Evolutionary conservation across 1,284 basidiomycete species (phyloP).

Genomic region (Moesziomyces parantarcticus): DNA sequence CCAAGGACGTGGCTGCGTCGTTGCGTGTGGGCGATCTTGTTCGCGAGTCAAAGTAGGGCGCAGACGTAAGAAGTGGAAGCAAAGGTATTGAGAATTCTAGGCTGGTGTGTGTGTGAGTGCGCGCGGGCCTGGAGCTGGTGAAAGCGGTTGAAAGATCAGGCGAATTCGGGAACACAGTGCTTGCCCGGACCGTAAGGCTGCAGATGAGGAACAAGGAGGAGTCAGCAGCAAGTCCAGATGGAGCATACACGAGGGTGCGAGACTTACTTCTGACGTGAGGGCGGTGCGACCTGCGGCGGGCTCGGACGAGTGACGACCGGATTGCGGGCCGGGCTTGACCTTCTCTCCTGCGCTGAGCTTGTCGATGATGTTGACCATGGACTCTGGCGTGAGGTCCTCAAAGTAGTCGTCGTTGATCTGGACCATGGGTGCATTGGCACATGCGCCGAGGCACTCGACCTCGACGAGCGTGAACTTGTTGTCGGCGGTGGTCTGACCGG

Average conservation of each 20-base stretch:
- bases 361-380: conserved; percentile 87
- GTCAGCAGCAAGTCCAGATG: conserved; percentile 11
- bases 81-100: too few relatives aligned
- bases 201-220: neutral
- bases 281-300: conserved; percentile 81
- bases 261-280: conserved; percentile 80
- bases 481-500: conserved; percentile 91
- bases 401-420: conserved; percentile 97
- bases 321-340: conserved; percentile 92
- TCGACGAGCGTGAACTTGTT: conserved; percentile 97
- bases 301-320: conserved; percentile 84
- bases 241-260: conserved; percentile 3
- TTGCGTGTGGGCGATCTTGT: too few relatives aligned
- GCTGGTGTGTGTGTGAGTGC: too few relatives aligned
- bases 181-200: conserved; percentile 95
- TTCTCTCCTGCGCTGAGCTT: conserved; percentile 85
- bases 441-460: conserved; percentile 96
- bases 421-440: conserved; percentile 99
- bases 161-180: conserved; percentile 86
- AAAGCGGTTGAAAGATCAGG: conserved; percentile 46
- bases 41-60: too few relatives aligned
- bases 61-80: too few relatives aligned
- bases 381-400: conserved; percentile 94
- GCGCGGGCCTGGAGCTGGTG: too few relatives aligned
- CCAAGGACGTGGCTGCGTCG: too few relatives aligned